Conservation (phyloP, 2,329 filamentous ascomycete genomes). For the Aspergillus sp. region DNA sequence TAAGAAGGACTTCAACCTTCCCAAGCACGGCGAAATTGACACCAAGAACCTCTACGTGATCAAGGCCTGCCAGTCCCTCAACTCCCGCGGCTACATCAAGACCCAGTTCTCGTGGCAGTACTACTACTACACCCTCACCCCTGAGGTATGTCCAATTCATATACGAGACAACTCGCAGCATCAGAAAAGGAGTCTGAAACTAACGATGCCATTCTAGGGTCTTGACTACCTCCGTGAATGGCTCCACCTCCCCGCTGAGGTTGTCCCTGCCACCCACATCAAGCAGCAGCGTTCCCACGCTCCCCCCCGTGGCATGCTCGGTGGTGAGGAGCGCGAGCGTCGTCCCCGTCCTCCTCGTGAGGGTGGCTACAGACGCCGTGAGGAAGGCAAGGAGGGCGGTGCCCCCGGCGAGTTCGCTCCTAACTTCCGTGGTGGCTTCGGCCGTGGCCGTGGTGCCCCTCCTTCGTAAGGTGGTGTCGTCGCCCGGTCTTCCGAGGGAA, state of each 20-base stretch:
- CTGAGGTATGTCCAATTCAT: conserved; percentile 57
- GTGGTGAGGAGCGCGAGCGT: conserved; percentile 77
- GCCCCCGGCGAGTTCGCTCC: conserved; percentile 90
- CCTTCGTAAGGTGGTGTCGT: conserved; percentile 46
- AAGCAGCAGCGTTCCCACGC: conserved; percentile 99
- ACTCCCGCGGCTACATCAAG: conserved; percentile 98
- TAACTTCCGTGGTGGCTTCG: conserved; percentile 87
- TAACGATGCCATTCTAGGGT: conserved; percentile 52
- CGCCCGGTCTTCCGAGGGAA: conserved; percentile 35
- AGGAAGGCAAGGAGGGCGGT: conserved; percentile 88
- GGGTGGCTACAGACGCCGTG: conserved; percentile 89
- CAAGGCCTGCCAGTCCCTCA: conserved; percentile 98
- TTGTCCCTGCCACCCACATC: conserved; percentile 99
- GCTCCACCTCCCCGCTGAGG: conserved; percentile 99
- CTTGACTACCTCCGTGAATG: conserved; percentile 99
- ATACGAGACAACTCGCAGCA: neutral
- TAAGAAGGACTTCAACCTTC: conserved; percentile 98
- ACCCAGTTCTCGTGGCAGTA: conserved; percentile 99
- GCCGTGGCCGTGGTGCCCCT: conserved; percentile 80
- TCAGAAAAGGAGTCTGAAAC: neutral
- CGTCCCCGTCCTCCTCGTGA: conserved; percentile 78
- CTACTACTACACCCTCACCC: conserved; percentile 99
- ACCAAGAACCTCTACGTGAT: conserved; percentile 99
- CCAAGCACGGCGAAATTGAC: conserved; percentile 97
- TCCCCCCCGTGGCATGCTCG: conserved; percentile 98